phyloP scores from a whole-genome alignment of 345 rosid species.

The Linum usitatissimum region DNA sequence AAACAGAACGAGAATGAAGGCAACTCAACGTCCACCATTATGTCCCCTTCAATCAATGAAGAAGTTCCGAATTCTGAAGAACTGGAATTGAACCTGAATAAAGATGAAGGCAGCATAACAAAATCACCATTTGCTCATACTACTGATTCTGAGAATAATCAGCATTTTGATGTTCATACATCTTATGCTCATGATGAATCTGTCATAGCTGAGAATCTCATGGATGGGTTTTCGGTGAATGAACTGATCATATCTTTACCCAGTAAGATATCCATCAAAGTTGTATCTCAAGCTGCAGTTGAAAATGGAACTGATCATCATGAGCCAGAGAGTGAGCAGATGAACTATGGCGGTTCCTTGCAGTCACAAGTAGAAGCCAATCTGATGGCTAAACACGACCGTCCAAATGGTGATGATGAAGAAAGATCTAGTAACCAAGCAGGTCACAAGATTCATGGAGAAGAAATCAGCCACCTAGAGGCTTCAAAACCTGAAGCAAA shows the following conservation, averaged over 20 bases:
- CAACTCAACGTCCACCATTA: background rate
- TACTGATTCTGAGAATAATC: conserved; percentile 14
- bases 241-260: conserved; percentile 7
- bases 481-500: no score
- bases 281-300: conserved; percentile 9
- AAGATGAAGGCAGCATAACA: conserved; percentile 12
- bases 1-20: background rate
- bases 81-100: conserved; percentile 11
- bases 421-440: no score
- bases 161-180: background rate
- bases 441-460: no score
- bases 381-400: background rate
- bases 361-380: conserved; percentile 11
- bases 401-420: no score
- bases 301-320: conserved; percentile 9
- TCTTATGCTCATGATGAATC: conserved; percentile 5
- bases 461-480: no score
- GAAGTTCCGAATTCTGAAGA: conserved; percentile 16
- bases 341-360: conserved; percentile 8
- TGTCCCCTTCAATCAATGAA: background rate
- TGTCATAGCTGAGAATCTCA: conserved; percentile 10
- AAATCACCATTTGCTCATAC: conserved; percentile 13
- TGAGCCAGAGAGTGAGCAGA: conserved; percentile 4
- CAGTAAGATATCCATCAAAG: conserved; percentile 11
- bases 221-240: background rate